Evolutionary conservation across 1,284 basidiomycete genomes (phyloP).

Genomic region (Schizophyllum commune): DNA sequence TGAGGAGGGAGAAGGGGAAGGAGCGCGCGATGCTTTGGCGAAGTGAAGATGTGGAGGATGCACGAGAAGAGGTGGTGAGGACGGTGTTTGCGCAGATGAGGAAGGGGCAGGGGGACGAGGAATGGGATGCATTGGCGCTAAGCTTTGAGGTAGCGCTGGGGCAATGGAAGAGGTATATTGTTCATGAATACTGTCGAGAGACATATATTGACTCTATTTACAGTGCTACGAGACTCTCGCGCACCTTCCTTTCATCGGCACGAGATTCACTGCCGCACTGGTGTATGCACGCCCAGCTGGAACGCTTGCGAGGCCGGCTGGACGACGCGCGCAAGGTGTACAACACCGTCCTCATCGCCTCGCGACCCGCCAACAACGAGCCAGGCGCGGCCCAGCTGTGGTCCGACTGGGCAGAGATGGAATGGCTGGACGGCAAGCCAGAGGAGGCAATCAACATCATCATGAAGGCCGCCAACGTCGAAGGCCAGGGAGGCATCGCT

Average conservation of each 20-base stretch:
- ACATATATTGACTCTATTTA: slow-evolving; percentile 7
- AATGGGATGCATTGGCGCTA: slow-evolving; percentile 58
- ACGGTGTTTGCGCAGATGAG: slow-evolving; percentile 54
- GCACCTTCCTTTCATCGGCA: slow-evolving; percentile 53
- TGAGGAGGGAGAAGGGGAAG: slow-evolving; percentile 22
- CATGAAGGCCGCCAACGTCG: slow-evolving; percentile 43
- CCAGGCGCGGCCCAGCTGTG: slow-evolving; percentile 50
- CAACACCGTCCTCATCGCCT: slow-evolving; percentile 49
- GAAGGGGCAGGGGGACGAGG: slow-evolving; percentile 35
- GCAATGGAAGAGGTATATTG: slow-evolving; percentile 45
- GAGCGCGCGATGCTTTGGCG: slow-evolving; percentile 41
- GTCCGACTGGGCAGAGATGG: slow-evolving; percentile 89
- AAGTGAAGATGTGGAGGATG: slow-evolving; percentile 34
- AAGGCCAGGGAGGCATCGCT: slow-evolving; percentile 42
- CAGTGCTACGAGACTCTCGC: slow-evolving; percentile 72
- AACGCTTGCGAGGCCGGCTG: slow-evolving; percentile 61
- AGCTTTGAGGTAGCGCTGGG: slow-evolving; percentile 62
- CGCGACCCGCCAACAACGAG: slow-evolving; percentile 26
- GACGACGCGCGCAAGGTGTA: slow-evolving; percentile 83
- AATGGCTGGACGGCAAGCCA: slow-evolving; percentile 59
- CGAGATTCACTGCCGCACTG: slow-evolving; percentile 69
- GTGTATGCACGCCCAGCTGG: slow-evolving; percentile 77
- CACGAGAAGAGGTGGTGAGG: slow-evolving; percentile 42
- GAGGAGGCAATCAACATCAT: slow-evolving; percentile 46
- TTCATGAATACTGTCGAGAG: slow-evolving; percentile 4